phyloP scores from a whole-genome alignment of 1,284 basidiomycete species.

The Apiotrichum gamsii region DNA sequence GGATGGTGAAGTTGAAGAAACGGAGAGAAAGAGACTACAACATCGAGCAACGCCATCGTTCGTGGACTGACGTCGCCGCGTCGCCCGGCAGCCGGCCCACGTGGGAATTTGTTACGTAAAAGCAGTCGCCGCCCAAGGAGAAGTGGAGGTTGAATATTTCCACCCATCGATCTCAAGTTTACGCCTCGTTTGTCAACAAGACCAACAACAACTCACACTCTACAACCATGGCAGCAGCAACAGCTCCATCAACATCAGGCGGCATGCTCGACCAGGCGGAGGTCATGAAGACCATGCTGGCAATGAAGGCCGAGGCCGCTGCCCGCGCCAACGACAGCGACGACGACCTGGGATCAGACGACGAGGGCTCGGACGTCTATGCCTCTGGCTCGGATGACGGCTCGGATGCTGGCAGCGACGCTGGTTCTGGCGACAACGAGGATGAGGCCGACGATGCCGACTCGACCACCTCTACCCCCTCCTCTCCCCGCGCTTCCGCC shows the following conservation, averaged over 20 bases:
- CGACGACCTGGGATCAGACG: constrained; percentile 14
- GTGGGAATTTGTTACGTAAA: neutral
- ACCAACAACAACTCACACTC: neutral
- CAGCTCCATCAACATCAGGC: too few relatives aligned
- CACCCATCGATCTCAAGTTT: too few relatives aligned
- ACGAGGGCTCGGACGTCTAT: constrained; percentile 8
- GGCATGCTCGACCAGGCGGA: constrained; percentile 34
- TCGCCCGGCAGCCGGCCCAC: constrained; percentile 1
- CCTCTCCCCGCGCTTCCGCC: neutral
- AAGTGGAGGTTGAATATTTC: too few relatives aligned
- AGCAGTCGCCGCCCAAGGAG: too few relatives aligned
- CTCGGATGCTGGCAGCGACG: constrained; percentile 6
- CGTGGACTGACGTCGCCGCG: neutral
- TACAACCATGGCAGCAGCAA: constrained; percentile 3
- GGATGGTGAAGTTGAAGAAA: neutral
- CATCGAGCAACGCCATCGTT: neutral
- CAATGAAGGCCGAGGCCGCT: constrained; percentile 30
- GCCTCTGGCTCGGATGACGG: constrained; percentile 2
- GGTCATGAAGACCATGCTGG: constrained; percentile 38
- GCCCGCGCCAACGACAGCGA: constrained; percentile 23
- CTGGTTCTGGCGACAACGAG: constrained; percentile 8
- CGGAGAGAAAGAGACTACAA: neutral
- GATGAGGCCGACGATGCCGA: constrained; percentile 1
- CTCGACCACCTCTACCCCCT: neutral
- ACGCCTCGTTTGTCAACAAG: neutral